Evolutionary conservation across 768 basidiomycete species (phyloP).

Genomic region (Boletus barrowsii): DNA sequence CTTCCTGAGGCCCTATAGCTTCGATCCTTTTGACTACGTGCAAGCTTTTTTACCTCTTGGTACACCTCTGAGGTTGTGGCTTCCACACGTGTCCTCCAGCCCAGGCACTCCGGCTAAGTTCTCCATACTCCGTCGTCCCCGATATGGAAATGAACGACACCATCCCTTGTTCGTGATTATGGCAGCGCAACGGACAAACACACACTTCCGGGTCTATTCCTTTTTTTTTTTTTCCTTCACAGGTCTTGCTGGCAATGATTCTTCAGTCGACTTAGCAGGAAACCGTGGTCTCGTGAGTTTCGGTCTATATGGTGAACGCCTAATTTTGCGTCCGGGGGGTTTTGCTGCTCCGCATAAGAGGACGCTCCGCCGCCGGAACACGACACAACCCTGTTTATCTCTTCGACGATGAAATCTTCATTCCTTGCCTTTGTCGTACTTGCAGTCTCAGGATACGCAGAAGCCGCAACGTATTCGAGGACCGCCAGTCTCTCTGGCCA

Average conservation of each 20-base stretch:
- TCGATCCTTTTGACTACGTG: background rate
- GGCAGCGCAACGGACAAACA: background rate
- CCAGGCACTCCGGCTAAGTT: background rate
- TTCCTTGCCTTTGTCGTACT: conserved; percentile 6
- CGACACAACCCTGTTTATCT: background rate
- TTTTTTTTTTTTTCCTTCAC: background rate
- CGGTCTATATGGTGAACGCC: background rate
- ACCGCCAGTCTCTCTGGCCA: conserved; percentile 46
- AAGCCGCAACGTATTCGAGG: conserved; percentile 45
- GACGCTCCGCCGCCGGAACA: background rate
- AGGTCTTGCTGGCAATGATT: background rate
- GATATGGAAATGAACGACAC: background rate
- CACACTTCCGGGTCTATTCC: background rate
- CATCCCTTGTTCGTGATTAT: background rate
- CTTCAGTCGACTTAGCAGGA: background rate
- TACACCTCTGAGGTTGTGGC: too few species aligned
- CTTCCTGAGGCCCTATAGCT: too few species aligned
- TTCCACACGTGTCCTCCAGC: background rate
- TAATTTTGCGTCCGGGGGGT: background rate
- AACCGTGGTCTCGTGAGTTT: background rate
- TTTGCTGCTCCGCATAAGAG: conserved; percentile 11
- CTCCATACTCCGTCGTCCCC: background rate
- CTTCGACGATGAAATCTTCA: conserved; percentile 1
- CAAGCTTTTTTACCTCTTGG: background rate
- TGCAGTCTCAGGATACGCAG: conserved; percentile 2